These are phyloP conservation scores for Lodderomyces parapsilosis DNA, from an alignment of 1,139 yeast species.

Conservation along the genomic window DNA sequence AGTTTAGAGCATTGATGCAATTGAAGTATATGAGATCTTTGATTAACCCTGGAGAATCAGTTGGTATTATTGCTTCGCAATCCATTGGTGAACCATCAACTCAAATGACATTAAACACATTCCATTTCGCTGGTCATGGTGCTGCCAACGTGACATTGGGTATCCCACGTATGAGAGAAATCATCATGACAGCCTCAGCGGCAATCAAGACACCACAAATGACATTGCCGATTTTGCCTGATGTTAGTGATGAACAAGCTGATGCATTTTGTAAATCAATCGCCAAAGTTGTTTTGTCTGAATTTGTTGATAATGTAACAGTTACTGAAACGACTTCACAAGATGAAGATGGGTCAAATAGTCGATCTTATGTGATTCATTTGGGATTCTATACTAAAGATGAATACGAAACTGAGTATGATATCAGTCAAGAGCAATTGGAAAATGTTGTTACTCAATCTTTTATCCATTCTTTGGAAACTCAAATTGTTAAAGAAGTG, in stretches of 20 bases:
- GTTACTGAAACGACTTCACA: conserved; percentile 87
- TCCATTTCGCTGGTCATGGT: conserved; percentile 99
- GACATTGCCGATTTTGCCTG: conserved; percentile 82
- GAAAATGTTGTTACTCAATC: conserved; percentile 63
- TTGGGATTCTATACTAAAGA: conserved; percentile 72
- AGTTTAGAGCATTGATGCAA: conserved; percentile 96
- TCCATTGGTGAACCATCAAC: conserved; percentile 99
- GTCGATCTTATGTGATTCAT: conserved; percentile 74
- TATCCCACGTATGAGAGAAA: conserved; percentile 99
- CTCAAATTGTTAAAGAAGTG: conserved; percentile 74
- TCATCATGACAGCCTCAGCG: conserved; percentile 97
- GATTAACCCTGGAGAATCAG: conserved; percentile 96
- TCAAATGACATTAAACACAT: conserved; percentile 98
- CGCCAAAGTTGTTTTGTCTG: conserved; percentile 81
- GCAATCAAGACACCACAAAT: conserved; percentile 96
- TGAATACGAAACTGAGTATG: conserved; percentile 88
- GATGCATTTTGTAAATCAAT: conserved; percentile 92
- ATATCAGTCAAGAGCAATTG: conserved; percentile 75
- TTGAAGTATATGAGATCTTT: conserved; percentile 96
- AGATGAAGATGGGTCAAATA: conserved; percentile 44
- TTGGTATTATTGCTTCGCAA: conserved; percentile 97
- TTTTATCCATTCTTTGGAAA: conserved; percentile 71
- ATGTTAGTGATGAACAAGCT: conserved; percentile 82
- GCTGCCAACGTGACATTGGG: conserved; percentile 99
- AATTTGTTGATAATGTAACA: conserved; percentile 78